Evolutionary conservation across 2,329 filamentous ascomycete genomes (phyloP).

Genomic region (Fusarium oligoseptatum): DNA sequence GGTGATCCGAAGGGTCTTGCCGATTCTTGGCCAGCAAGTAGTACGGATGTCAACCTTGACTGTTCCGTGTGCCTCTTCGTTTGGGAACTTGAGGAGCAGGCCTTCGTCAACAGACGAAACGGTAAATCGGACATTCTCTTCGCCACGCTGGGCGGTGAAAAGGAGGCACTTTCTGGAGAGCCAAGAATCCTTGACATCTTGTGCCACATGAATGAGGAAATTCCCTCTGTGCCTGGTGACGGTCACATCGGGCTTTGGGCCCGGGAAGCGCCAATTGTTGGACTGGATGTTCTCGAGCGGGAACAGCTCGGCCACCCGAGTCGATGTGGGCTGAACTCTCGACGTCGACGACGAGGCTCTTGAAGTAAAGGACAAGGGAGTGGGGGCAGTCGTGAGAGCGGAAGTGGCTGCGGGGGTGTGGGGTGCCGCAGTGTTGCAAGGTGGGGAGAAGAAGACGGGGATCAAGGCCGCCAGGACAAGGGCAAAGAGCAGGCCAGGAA

Average conservation of each 20-base stretch:
- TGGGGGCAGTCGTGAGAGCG: slow-evolving; percentile 43
- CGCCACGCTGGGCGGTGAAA: slow-evolving; percentile 66
- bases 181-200: slow-evolving; percentile 65
- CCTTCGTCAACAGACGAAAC: slow-evolving; percentile 63
- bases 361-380: slow-evolving; percentile 33
- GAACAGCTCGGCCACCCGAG: slow-evolving; percentile 46
- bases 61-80: slow-evolving; percentile 68
- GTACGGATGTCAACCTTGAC: slow-evolving; percentile 71
- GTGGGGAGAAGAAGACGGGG: slow-evolving; percentile 47
- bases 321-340: slow-evolving; percentile 26
- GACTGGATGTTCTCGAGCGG: slow-evolving; percentile 47
- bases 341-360: slow-evolving; percentile 33
- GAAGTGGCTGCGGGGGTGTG: slow-evolving; percentile 45
- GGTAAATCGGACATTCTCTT: slow-evolving; percentile 62
- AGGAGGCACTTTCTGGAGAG: slow-evolving; percentile 68
- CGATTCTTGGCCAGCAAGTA: slow-evolving; percentile 70
- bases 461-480: slow-evolving; percentile 43
- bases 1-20: slow-evolving; percentile 71
- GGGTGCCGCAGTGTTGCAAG: slow-evolving; percentile 31
- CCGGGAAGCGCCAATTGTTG: slow-evolving; percentile 53
- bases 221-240: slow-evolving; percentile 58
- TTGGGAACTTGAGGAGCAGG: slow-evolving; percentile 65
- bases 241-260: slow-evolving; percentile 50
- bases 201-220: slow-evolving; percentile 67
- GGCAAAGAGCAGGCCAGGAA: slow-evolving; percentile 45